Evolutionary conservation across 192 early-diverging fungal genomes (phyloP), one percentile per base, ranked within the genome.

Genomic region (Gamsiella multidivaricata): DNA sequence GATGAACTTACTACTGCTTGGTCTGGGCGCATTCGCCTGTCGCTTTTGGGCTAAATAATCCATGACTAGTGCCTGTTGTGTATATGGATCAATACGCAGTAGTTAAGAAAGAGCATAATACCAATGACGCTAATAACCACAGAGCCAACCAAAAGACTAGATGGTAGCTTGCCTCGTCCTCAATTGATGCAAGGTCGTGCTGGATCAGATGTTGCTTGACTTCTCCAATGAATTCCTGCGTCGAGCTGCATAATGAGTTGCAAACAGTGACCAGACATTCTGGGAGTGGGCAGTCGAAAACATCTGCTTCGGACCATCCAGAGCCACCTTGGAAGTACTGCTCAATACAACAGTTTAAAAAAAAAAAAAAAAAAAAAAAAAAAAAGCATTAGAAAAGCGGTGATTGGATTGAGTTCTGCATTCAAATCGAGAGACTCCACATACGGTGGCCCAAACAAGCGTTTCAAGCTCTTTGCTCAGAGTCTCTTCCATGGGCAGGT

Each of bases 261-360:
- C 28, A 34, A 4, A 69, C 45, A 3, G 42, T 36, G 1, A 39
- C 33, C 14, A 60, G 37, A 26, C 67, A 69, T 18, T 23, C 41
- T 29, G 36, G 36, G 17, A 69, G 33, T 0, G 67, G 67, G 26
- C 67, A 69, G 26, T 42, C 25, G 22, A 69, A 69, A 0, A 15
- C 15, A 26, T 59, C 49, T 17, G 67, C n/a, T 11, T 60, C 47
- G 0, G 67, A 69, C 36, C 49, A 64, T 3, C 25, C 47, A 5
- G 31, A 41, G 23, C 36, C 22, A 12, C 25, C 47, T n/a, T 33
- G 20, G 8, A 15, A 5, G 37, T 36, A 62, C 60, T 62, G 29
- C 12, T 12, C 17, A 18, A 5, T 18, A 5, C 45, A 18, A 46
- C 4, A n/a, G n/a, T 36, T 50, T 6, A 50, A 50, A 15, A 50